Conservation (phyloP, 495 filamentous ascomycete species). For the Hyaloscypha hepaticicola region DNA sequence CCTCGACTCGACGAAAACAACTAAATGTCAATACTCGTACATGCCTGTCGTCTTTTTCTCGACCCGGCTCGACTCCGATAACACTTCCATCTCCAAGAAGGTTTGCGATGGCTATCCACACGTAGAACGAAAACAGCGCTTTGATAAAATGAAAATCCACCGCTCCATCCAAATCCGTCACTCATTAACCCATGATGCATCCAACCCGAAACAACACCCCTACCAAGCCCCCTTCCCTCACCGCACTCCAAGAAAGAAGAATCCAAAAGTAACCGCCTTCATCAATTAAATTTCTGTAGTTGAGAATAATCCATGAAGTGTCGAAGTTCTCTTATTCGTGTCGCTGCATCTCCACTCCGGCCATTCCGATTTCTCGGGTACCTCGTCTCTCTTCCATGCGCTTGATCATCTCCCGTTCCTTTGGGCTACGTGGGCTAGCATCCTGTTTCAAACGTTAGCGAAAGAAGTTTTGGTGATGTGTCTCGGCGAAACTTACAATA, state of each 20-base stretch:
- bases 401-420: conserved; percentile 52
- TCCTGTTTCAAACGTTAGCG: conserved; percentile 33
- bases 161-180: not conserved
- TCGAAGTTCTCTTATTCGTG: conserved; percentile 11
- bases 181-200: conserved; percentile 1
- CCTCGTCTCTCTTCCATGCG: conserved; percentile 43
- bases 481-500: conserved; percentile 33
- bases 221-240: not conserved
- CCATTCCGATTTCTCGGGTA: conserved; percentile 25
- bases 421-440: conserved; percentile 50
- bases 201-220: not conserved
- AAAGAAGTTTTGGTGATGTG: not conserved
- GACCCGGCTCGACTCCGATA: not conserved
- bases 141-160: conserved; percentile 5
- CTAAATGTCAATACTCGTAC: not conserved
- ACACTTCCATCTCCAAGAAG: not conserved
- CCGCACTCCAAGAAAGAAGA: not conserved
- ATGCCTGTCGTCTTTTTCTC: not conserved
- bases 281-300: conserved; percentile 22
- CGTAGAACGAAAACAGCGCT: not conserved
- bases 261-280: conserved; percentile 8
- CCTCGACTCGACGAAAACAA: not conserved
- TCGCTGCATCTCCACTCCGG: conserved; percentile 21
- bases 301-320: conserved; percentile 21
- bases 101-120: not conserved